These are phyloP conservation scores for Solanum chacoense DNA, from an alignment of 305 asterid species.

Conservation along the genomic window DNA sequence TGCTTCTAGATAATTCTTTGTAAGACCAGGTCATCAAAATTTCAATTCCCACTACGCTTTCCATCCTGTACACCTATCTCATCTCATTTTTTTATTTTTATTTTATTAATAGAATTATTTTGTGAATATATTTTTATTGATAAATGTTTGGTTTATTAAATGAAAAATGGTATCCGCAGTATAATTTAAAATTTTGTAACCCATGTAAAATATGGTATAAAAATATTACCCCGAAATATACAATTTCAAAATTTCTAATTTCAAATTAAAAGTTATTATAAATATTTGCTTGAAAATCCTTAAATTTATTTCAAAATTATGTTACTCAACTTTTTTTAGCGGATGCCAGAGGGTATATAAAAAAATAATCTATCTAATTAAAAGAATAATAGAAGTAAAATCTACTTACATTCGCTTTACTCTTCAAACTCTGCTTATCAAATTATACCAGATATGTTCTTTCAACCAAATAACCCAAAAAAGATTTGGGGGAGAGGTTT, in stretches of 20 bases:
- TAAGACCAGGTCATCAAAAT: background rate
- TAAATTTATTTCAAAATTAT: background rate
- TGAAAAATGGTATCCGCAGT: background rate
- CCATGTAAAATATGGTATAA: background rate
- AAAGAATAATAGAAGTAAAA: too few species aligned
- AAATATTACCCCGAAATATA: background rate
- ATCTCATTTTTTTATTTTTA: background rate
- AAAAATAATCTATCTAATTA: too few species aligned
- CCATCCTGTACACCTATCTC: background rate
- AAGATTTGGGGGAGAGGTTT: background rate
- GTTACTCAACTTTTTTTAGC: background rate
- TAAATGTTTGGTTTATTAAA: background rate
- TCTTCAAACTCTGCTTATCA: background rate
- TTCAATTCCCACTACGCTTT: background rate
- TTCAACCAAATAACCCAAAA: background rate
- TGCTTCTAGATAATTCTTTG: background rate
- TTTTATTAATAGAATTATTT: background rate
- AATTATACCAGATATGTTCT: background rate
- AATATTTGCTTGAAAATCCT: background rate
- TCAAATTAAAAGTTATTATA: background rate
- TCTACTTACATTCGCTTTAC: background rate
- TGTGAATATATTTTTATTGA: background rate
- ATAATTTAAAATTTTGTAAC: background rate
- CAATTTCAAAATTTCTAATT: background rate
- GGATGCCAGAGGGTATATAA: too few species aligned